Base-by-base conservation (phyloP, 768 basidiomycete genomes). In the Paxillus involutus region DNA sequence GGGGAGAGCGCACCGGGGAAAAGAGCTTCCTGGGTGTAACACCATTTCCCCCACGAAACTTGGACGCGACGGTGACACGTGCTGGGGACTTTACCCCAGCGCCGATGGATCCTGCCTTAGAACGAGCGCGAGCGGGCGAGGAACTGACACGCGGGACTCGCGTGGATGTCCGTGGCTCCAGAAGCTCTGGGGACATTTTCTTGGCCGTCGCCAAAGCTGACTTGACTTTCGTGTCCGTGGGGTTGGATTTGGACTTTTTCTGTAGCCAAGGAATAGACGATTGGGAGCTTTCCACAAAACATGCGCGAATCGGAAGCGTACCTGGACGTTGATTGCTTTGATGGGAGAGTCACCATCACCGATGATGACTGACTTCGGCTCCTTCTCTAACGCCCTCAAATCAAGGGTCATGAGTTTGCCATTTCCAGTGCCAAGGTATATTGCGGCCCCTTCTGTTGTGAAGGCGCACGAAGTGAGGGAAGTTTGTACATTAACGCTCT, bases 341-440 rank as follows among this genome's bases (percentile, higher is more conserved):
- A 91, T 72, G 8, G 77, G 69, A 53, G 66, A 71, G 9, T 76
- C 78, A 32, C 57, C 70, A 32, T 80, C 76, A 54, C 81, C 81
- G 10, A 89, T 65, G 8, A 63, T 59, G 47, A 88, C 73, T 6
- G 69, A 60, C 63, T 79, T 86, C 0, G 86, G 82, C n/a, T 78
- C 77, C 56, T 83, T 83, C 58, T 91, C 87, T 36, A 86, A 67
- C 14, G 80, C 75, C 32, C 89, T 83, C 17, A 89, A 70, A 59
- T 88, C 85, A 30, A 86, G 66, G 21, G 85, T 63, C 19, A 88
- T 66, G n/a, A 91, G 68, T 50, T 78, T 83, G 4, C 89, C 89
- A 32, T 75, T 74, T 53, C 79, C 77, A 5, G 88, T 86, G 1
- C 88, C 88, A 4, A 85, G 56, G 62, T 84, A 89, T 45, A 91